These are phyloP conservation scores for Paramyrothecium roridum DNA, from an alignment of 2,329 filamentous ascomycete genomes.

Conservation along the genomic window DNA sequence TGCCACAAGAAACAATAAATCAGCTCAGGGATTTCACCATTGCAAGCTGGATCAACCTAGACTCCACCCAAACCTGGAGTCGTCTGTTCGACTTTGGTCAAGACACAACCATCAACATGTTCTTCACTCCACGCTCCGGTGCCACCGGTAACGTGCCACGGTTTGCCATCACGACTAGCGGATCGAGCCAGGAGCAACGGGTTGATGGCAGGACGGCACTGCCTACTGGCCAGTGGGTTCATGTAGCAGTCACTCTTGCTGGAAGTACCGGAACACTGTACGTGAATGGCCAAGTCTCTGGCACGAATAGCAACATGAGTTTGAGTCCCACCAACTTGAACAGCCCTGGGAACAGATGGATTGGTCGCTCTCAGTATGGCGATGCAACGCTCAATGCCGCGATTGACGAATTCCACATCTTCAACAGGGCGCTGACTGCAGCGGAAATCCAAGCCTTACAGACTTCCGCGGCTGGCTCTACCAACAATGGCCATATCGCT, in stretches of 20 bases:
- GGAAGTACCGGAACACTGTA: constrained; percentile 11
- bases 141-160: constrained; percentile 6
- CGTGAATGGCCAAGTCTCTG: constrained; percentile 11
- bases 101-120: constrained; percentile 13
- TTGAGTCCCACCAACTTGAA: constrained; percentile 10
- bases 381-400: constrained; percentile 11
- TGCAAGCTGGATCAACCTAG: constrained; percentile 13
- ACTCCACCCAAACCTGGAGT: constrained; percentile 6
- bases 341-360: constrained; percentile 16
- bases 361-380: constrained; percentile 13
- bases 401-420: constrained; percentile 16
- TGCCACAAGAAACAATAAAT: constrained; percentile 15
- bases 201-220: constrained; percentile 10
- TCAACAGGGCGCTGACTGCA: constrained; percentile 12
- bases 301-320: constrained; percentile 10
- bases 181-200: constrained; percentile 9
- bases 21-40: constrained; percentile 16
- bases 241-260: constrained; percentile 12
- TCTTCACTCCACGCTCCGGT: constrained; percentile 11
- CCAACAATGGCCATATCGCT: constrained; percentile 14
- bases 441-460: constrained; percentile 12
- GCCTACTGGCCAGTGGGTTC: constrained; percentile 11
- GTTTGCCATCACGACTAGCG: constrained; percentile 14
- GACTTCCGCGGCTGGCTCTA: constrained; percentile 10
- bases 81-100: constrained; percentile 17